These are phyloP conservation scores for Lactarius sp. DNA, from an alignment of 768 basidiomycete species.

Conservation along the genomic window DNA sequence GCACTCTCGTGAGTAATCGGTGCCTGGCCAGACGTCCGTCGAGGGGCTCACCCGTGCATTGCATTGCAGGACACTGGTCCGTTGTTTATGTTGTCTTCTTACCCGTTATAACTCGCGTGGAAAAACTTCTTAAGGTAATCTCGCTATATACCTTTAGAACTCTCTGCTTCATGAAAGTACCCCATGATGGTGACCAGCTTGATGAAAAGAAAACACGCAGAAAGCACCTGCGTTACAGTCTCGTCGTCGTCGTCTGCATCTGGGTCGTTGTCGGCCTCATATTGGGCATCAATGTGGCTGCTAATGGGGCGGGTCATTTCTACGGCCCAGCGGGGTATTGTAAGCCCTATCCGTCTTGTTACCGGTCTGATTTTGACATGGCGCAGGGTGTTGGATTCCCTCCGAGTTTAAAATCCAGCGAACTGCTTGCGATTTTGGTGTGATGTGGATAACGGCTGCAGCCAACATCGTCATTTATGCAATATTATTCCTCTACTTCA, in stretches of 20 bases:
- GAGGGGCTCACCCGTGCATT: background rate
- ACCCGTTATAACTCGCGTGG: background rate
- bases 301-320: background rate
- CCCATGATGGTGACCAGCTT: too few species aligned
- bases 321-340: background rate
- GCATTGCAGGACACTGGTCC: background rate
- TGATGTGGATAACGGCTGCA: background rate
- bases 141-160: background rate
- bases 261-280: background rate
- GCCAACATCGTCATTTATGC: background rate
- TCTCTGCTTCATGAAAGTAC: background rate
- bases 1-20: background rate
- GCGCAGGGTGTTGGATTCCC: background rate
- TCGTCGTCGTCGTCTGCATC: background rate
- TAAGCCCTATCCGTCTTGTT: too few species aligned
- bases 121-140: background rate
- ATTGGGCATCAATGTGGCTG: background rate
- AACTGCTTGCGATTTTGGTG: background rate
- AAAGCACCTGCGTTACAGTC: background rate
- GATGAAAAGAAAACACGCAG: background rate
- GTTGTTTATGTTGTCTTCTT: background rate
- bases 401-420: background rate
- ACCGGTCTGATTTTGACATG: background rate
- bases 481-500: too few species aligned
- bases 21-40: too few species aligned